A percentile compares a stretch with the other conserved stretches of the same genome.
Evolutionary conservation across 345 rosid genomes (phyloP).

Genomic region (Camelina neglecta): DNA sequence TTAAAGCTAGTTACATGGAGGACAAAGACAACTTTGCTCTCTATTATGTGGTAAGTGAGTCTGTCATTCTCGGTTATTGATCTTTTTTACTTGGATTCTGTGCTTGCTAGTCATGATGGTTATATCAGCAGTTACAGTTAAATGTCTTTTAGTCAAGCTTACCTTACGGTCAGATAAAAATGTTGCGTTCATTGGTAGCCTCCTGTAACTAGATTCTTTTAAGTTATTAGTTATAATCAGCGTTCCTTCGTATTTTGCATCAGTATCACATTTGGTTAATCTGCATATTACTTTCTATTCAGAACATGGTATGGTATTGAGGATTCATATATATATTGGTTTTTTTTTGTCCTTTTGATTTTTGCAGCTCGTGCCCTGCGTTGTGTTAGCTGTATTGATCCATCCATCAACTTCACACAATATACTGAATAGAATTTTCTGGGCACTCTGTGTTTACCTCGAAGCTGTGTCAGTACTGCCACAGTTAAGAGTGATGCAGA

Average conservation of each 20-base stretch:
- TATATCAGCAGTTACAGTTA: not conserved
- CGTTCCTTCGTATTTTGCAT: not conserved
- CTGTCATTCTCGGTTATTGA: slow-evolving; percentile 12
- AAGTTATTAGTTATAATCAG: not conserved
- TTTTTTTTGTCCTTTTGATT: not conserved
- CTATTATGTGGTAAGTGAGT: slow-evolving; percentile 70
- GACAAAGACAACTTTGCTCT: slow-evolving; percentile 89
- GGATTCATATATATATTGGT: not conserved
- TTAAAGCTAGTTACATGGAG: slow-evolving; percentile 85
- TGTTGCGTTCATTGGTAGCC: not conserved
- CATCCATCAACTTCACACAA: slow-evolving; percentile 86
- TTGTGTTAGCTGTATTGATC: slow-evolving; percentile 63
- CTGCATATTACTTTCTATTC: not conserved
- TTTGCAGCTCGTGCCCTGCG: slow-evolving; percentile 81
- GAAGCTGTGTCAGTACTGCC: slow-evolving; percentile 20
- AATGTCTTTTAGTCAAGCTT: not conserved
- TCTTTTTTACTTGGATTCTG: not conserved
- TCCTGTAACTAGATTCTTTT: not conserved
- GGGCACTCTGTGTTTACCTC: slow-evolving; percentile 16
- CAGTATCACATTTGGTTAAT: not conserved
- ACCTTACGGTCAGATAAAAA: not conserved
- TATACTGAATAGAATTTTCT: slow-evolving; percentile 5
- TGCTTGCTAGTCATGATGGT: not conserved
- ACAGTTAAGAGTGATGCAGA: slow-evolving; percentile 19
- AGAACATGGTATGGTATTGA: not conserved